Evolutionary conservation across 108 stramenopile species (phyloP), one percentile per base, ranked within the genome.

Genomic region (Pseudonitzschia multistriata): DNA sequence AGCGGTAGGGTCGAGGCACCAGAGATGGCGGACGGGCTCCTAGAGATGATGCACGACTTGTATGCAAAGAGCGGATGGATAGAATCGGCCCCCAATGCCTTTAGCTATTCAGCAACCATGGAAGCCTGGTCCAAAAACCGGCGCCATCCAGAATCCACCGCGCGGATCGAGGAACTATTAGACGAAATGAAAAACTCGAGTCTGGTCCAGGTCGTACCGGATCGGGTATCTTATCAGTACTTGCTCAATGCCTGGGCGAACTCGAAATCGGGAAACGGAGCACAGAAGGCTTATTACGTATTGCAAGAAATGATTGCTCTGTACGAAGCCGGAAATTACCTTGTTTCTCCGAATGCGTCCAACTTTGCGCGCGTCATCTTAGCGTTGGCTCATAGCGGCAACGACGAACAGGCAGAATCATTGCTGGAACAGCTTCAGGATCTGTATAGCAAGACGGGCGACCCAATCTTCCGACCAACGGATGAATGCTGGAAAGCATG

Each of bases 1-100:
- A 81, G 82, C 60, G 79, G 81, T 14, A 50, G 63, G 27, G 15
- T 72, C 28, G 72, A 77, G 59, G 86, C 82, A 1, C 81, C 83
- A 10, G 76, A 81, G 55, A 79, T 72, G 52, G 89, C 86, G 15
- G 68, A 73, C 7, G 76, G 77, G 14, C 31, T 90, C 2, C 62
- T 90, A 33, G 49, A 72, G 10, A 62, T 72, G 73, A 84, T 90
- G 81, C 69, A 81, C 36, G 69, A 82, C 39, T 49, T 77, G 35
- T 76, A 81, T 40, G 71, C 72, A 2, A 61, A 36, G 40, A 65
- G 48, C 25, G 76, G 66, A n/a, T 73, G 65, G 65, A 56, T 24
- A 1, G 49, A 71, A 14, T 66, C 72, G 17, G 56, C 42, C 17
- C 81, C 81, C 5, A 73, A 77, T 56, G 39, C 62, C 8, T 40